phyloP scores from a whole-genome alignment of 2,329 filamentous ascomycete genomes.

The Aspergillus luchuensis region DNA sequence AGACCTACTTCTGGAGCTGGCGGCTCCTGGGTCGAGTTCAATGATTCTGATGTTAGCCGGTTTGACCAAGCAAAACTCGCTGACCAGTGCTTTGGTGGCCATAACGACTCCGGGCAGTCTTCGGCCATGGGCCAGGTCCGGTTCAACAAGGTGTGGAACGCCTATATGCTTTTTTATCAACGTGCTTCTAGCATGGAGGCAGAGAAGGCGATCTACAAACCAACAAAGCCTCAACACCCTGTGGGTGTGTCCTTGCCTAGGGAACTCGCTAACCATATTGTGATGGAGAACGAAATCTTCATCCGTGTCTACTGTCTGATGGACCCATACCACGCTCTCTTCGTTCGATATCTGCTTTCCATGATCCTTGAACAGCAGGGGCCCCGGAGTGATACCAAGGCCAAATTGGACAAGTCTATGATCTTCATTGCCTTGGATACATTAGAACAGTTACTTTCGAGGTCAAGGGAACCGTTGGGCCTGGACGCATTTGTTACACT shows the following conservation, averaged over 20 bases:
- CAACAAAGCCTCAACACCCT: constrained; percentile 51
- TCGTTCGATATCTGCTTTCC: constrained; percentile 65
- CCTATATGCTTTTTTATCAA: constrained; percentile 98
- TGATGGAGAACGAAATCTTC: constrained; percentile 70
- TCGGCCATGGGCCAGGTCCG: constrained; percentile 47
- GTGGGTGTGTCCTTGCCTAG: constrained; percentile 51
- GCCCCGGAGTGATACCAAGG: constrained; percentile 53
- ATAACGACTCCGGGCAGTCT: constrained; percentile 57
- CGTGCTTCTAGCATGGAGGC: constrained; percentile 66
- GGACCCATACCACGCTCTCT: constrained; percentile 69
- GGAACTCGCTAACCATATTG: constrained; percentile 58
- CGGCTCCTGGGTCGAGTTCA: constrained; percentile 83
- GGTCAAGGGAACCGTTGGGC: constrained; percentile 68
- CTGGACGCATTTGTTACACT: constrained; percentile 59
- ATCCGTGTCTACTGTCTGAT: constrained; percentile 78
- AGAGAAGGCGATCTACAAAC: constrained; percentile 53
- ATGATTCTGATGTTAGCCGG: constrained; percentile 76
- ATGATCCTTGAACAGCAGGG: constrained; percentile 56
- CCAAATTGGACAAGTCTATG: constrained; percentile 47
- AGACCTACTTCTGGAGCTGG: constrained; percentile 58
- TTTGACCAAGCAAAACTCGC: constrained; percentile 77
- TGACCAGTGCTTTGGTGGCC: constrained; percentile 76
- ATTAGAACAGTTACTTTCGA: constrained; percentile 73
- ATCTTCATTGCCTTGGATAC: constrained; percentile 57
- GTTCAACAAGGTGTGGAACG: constrained; percentile 74